Evolutionary conservation across 2,329 filamentous ascomycete genomes (phyloP).

Genomic region (Ceratocystis colombiana): DNA sequence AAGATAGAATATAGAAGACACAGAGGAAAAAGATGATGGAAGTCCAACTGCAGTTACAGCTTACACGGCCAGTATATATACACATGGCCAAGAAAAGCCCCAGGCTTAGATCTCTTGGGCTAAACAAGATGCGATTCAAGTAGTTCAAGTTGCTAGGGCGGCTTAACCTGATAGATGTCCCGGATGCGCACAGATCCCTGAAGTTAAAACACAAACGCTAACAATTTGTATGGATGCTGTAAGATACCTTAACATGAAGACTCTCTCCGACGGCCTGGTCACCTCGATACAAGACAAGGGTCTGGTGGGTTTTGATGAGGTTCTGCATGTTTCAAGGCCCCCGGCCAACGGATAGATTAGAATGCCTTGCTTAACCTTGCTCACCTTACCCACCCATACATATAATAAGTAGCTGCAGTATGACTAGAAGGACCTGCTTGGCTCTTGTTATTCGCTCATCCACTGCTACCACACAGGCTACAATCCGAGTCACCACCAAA

Average conservation of each 20-base stretch:
- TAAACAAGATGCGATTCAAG: not conserved
- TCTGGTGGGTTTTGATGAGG: not conserved
- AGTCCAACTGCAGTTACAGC: not conserved
- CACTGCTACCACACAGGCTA: not conserved
- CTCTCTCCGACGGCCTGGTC: too few relatives aligned
- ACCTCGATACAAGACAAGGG: too few relatives aligned
- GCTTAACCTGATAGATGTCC: too few relatives aligned
- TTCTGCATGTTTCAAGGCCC: slow-evolving; percentile 10
- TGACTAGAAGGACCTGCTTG: too few relatives aligned
- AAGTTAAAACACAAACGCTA: not conserved
- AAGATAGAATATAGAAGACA: too few relatives aligned
- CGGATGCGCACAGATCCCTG: slow-evolving; percentile 1
- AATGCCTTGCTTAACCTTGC: not conserved
- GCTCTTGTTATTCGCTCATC: too few relatives aligned
- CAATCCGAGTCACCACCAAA: not conserved
- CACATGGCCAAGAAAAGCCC: not conserved
- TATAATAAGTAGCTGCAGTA: too few relatives aligned
- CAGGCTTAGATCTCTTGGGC: not conserved
- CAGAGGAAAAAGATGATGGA: too few relatives aligned
- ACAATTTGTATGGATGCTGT: not conserved
- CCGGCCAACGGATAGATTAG: not conserved
- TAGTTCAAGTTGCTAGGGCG: not conserved
- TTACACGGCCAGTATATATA: slow-evolving; percentile 3
- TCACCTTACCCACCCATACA: not conserved
- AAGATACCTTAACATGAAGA: too few relatives aligned